A percentile compares a stretch with the other conserved stretches of the same genome.
Conservation (phyloP, 1,139 yeast species). For the Pichia sp. region DNA sequence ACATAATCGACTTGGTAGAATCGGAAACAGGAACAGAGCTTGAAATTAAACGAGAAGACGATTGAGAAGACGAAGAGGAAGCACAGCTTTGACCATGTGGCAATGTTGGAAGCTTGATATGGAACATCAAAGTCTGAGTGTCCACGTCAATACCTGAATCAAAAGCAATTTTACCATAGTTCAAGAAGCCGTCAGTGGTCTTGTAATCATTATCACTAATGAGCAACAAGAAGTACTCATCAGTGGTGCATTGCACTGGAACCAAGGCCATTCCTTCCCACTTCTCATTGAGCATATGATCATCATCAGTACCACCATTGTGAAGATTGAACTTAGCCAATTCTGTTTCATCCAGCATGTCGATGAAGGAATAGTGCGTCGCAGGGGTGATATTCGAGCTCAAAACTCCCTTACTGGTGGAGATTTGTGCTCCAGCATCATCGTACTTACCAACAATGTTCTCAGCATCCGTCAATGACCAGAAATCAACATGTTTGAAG, state of each 20-base stretch:
- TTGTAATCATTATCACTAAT: constrained; percentile 41
- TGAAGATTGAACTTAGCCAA: constrained; percentile 29
- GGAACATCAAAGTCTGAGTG: constrained; percentile 43
- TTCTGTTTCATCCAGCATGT: constrained; percentile 25
- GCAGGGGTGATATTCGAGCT: constrained; percentile 25
- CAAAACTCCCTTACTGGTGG: constrained; percentile 24
- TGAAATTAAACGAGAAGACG: neutral
- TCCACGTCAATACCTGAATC: constrained; percentile 53
- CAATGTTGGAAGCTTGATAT: constrained; percentile 22
- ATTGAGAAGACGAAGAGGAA: constrained; percentile 13
- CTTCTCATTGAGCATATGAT: constrained; percentile 27
- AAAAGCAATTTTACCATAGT: constrained; percentile 27
- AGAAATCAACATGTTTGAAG: constrained; percentile 28
- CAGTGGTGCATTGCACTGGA: constrained; percentile 29
- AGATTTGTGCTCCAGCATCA: constrained; percentile 24
- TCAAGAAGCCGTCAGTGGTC: constrained; percentile 31
- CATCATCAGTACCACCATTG: constrained; percentile 29
- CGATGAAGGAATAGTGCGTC: constrained; percentile 25
- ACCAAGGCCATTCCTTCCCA: constrained; percentile 31
- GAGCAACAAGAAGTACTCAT: constrained; percentile 42
- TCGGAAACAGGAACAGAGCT: no score
- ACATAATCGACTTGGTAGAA: no score
- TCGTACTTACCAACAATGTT: constrained; percentile 29
- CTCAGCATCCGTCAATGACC: constrained; percentile 27
- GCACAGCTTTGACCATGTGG: constrained; percentile 13